phyloP scores from a whole-genome alignment of 306 rosid species.

The Citrullus mucosospermus region DNA sequence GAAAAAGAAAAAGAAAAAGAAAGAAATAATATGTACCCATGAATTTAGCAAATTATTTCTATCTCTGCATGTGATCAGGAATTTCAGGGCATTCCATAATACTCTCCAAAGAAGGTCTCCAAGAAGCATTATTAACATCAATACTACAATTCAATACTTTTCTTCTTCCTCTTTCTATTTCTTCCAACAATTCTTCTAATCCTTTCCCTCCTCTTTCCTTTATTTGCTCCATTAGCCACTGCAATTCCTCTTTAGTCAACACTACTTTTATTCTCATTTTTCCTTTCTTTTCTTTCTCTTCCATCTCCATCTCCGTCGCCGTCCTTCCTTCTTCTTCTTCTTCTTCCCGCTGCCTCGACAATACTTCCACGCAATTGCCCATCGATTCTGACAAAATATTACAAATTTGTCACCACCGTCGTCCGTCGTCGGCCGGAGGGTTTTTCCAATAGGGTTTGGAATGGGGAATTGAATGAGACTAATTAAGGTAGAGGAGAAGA shows the following conservation, averaged over 20 bases:
- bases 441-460: neutral
- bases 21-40: neutral
- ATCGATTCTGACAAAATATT: neutral
- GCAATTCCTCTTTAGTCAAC: constrained; percentile 27
- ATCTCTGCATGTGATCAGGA: constrained; percentile 25
- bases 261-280: constrained; percentile 51
- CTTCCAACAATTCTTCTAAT: constrained; percentile 38
- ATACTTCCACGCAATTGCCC: neutral
- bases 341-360: neutral
- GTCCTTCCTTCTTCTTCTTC: neutral
- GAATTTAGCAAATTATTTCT: neutral
- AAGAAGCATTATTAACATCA: constrained; percentile 7
- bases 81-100: constrained; percentile 65
- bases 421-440: neutral
- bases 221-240: constrained; percentile 52
- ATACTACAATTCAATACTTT: neutral
- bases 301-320: neutral
- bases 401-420: neutral
- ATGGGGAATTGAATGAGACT: neutral
- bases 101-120: constrained; percentile 87
- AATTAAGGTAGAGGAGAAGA: neutral
- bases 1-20: neutral
- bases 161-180: constrained; percentile 18
- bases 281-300: constrained; percentile 9
- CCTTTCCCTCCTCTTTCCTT: constrained; percentile 31